A percentile compares a stretch with the other conserved stretches of the same genome.
phyloP scores from a whole-genome alignment of 2,329 filamentous ascomycete genomes.

The Biscogniauxia marginata region DNA sequence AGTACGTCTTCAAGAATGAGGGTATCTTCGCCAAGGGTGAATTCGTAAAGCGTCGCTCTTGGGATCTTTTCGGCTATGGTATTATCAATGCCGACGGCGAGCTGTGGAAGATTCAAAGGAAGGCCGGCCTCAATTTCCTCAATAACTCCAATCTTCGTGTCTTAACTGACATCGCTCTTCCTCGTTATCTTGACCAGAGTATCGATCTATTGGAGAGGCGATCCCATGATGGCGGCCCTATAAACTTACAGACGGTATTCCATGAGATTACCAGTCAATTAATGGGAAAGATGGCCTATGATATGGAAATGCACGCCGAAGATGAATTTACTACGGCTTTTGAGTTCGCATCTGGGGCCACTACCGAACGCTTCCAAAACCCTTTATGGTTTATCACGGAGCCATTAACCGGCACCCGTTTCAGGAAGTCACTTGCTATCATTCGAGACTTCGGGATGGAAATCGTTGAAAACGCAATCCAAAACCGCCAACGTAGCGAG shows the following conservation, averaged over 20 bases:
- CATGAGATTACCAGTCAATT: slow-evolving; percentile 64
- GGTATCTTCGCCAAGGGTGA: slow-evolving; percentile 59
- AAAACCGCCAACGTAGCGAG: slow-evolving; percentile 34
- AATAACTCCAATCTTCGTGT: slow-evolving; percentile 55
- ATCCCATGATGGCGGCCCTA: slow-evolving; percentile 26
- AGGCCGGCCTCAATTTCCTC: slow-evolving; percentile 59
- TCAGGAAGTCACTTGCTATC: slow-evolving; percentile 48
- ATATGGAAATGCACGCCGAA: slow-evolving; percentile 64
- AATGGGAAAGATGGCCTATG: slow-evolving; percentile 68
- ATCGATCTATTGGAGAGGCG: slow-evolving; percentile 37
- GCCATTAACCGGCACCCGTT: slow-evolving; percentile 44
- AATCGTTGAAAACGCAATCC: slow-evolving; percentile 55
- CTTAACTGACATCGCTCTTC: slow-evolving; percentile 57
- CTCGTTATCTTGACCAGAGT: slow-evolving; percentile 48
- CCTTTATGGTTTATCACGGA: slow-evolving; percentile 62
- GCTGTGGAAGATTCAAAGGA: slow-evolving; percentile 61
- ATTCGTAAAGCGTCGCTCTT: slow-evolving; percentile 59
- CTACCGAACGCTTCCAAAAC: slow-evolving; percentile 63
- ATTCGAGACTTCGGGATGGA: slow-evolving; percentile 55
- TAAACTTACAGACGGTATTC: slow-evolving; percentile 60
- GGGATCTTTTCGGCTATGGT: slow-evolving; percentile 63
- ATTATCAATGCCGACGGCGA: slow-evolving; percentile 68
- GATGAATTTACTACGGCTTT: slow-evolving; percentile 61
- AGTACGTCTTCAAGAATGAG: slow-evolving; percentile 62
- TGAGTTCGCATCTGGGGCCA: slow-evolving; percentile 60